Conservation (phyloP, 75 land plant species). For the Picea sitchensis region DNA sequence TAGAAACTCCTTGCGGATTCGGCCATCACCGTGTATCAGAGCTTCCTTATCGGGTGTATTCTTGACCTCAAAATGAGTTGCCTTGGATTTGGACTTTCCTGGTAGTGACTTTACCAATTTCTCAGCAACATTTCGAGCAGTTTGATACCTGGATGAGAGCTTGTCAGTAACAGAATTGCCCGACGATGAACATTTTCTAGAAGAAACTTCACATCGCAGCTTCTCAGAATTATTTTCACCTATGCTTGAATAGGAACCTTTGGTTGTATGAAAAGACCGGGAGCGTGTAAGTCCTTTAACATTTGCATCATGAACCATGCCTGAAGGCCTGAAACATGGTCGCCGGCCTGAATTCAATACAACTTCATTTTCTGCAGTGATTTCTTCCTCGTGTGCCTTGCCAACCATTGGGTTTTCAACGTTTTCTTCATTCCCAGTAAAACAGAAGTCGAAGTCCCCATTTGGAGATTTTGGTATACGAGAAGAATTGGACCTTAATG, state of each 20-base stretch:
- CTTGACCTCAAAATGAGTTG: neutral
- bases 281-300: neutral
- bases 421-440: conserved; percentile 8
- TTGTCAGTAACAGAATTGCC: neutral
- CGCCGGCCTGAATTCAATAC: neutral
- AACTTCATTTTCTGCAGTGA: neutral
- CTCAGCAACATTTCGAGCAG: conserved; percentile 12
- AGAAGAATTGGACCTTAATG: neutral
- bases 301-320: neutral
- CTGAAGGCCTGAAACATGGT: neutral
- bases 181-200: neutral
- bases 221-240: neutral
- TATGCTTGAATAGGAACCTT: neutral
- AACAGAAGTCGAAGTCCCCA: neutral
- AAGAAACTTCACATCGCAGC: neutral
- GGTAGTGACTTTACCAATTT: conserved; percentile 1
- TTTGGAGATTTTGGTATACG: neutral
- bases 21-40: conserved; percentile 6
- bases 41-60: neutral
- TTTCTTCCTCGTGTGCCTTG: neutral
- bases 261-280: neutral
- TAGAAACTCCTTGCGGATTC: conserved; percentile 12
- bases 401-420: neutral
- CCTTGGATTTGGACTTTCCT: conserved; percentile 10
- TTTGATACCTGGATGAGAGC: conserved; percentile 9